Percentiles rank a stretch among this genome's conserved stretches.
phyloP scores from a whole-genome alignment of 345 rosid genomes.

The Salix koriyanagi region DNA sequence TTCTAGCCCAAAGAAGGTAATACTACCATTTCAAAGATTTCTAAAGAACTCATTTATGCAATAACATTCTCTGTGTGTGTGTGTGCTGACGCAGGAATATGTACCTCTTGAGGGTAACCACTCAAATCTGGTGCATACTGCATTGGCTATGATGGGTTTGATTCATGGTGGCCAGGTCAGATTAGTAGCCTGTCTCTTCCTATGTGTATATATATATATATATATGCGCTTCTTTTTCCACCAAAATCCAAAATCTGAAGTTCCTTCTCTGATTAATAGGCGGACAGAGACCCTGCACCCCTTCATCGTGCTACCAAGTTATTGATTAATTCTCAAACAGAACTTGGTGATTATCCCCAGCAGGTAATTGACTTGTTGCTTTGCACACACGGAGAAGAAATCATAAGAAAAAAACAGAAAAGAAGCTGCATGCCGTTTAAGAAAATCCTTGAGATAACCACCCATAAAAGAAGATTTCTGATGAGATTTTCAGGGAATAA shows the following conservation, averaged over 20 bases:
- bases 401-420: too few relatives aligned
- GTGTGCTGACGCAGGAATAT: not conserved
- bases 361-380: conserved; percentile 5
- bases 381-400: too few relatives aligned
- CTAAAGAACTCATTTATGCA: too few relatives aligned
- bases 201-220: too few relatives aligned
- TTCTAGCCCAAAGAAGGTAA: conserved; percentile 20
- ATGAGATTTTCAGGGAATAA: too few relatives aligned
- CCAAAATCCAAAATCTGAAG: too few relatives aligned
- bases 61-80: too few relatives aligned
- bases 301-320: conserved; percentile 13
- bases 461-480: too few relatives aligned
- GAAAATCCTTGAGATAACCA: too few relatives aligned
- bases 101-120: conserved; percentile 10
- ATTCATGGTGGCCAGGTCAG: conserved; percentile 18
- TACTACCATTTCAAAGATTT: not conserved
- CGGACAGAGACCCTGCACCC: conserved; percentile 5
- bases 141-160: conserved; percentile 24
- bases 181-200: too few relatives aligned
- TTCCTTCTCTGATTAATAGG: not conserved
- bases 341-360: conserved; percentile 17
- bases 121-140: conserved; percentile 23
- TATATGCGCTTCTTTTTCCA: too few relatives aligned
- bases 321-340: conserved; percentile 8
- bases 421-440: too few relatives aligned